Percentiles rank a stretch among this genome's conserved stretches.
Conservation (phyloP, 768 basidiomycete species). For the Amylocystis lapponica region DNA sequence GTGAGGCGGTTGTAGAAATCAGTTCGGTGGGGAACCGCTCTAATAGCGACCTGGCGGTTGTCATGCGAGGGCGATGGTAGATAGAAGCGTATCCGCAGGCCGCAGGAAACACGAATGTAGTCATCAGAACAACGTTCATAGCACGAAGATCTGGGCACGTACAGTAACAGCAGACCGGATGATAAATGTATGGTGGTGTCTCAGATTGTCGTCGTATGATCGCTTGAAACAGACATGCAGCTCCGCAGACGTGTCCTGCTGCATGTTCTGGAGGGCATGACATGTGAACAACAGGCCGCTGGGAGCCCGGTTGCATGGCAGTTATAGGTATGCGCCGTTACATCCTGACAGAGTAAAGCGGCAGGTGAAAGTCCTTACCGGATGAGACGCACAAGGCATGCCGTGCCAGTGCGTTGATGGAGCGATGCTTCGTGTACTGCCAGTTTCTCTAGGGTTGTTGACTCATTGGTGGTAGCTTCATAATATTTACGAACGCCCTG, state of each 20-base stretch:
- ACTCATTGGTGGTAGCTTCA: constrained; percentile 35
- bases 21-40: constrained; percentile 51
- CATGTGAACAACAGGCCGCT: constrained; percentile 69
- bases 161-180: constrained; percentile 62
- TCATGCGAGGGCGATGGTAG: neutral
- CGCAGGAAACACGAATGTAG: neutral
- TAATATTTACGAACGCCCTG: constrained; percentile 65
- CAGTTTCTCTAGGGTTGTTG: constrained; percentile 55
- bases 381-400: constrained; percentile 58
- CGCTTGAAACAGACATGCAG: constrained; percentile 65
- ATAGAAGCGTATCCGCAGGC: constrained; percentile 1
- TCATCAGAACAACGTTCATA: constrained; percentile 2
- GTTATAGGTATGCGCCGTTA: too few relatives aligned
- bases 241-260: constrained; percentile 44
- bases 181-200: constrained; percentile 61
- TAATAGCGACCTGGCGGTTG: constrained; percentile 30
- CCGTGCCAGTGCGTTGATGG: constrained; percentile 43
- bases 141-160: constrained; percentile 17
- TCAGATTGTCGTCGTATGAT: constrained; percentile 63
- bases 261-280: constrained; percentile 61
- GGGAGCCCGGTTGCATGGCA: too few relatives aligned
- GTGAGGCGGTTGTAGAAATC: constrained; percentile 62
- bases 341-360: too few relatives aligned
- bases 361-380: constrained; percentile 39
- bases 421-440: constrained; percentile 45